phyloP scores from a whole-genome alignment of 169 alveolate genomes.

The Plasmodium vinckei region DNA sequence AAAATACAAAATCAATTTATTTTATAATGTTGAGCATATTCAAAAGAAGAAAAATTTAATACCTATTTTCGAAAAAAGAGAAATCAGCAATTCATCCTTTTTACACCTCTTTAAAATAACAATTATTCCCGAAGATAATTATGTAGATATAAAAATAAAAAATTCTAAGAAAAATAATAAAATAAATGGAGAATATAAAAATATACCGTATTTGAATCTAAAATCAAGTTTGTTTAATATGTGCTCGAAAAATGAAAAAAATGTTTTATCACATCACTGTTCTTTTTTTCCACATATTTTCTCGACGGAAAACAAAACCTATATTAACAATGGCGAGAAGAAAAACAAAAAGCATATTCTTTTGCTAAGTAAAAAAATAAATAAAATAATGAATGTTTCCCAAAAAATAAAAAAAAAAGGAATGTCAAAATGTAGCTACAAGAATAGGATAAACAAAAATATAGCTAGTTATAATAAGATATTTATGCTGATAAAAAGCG shows the following conservation, averaged over 20 bases:
- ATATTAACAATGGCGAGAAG: too few species aligned
- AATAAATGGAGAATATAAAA: background rate
- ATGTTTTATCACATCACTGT: too few species aligned
- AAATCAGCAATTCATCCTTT: background rate
- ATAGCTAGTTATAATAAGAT: too few species aligned
- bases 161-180: background rate
- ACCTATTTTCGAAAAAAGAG: background rate
- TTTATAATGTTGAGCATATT: background rate
- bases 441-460: conserved; percentile 7
- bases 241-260: too few species aligned
- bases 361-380: too few species aligned
- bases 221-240: background rate
- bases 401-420: too few species aligned
- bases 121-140: background rate
- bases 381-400: too few species aligned
- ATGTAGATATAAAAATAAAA: background rate
- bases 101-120: background rate
- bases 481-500: too few species aligned
- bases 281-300: too few species aligned
- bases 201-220: background rate
- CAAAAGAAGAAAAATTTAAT: conserved; percentile 1
- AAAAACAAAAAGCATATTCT: too few species aligned
- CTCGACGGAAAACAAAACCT: too few species aligned
- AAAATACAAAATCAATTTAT: background rate
- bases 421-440: background rate